Evolutionary conservation across 306 rosid genomes (phyloP), one percentile per base, ranked within the genome.

Genomic region (Castanospermum australe): DNA sequence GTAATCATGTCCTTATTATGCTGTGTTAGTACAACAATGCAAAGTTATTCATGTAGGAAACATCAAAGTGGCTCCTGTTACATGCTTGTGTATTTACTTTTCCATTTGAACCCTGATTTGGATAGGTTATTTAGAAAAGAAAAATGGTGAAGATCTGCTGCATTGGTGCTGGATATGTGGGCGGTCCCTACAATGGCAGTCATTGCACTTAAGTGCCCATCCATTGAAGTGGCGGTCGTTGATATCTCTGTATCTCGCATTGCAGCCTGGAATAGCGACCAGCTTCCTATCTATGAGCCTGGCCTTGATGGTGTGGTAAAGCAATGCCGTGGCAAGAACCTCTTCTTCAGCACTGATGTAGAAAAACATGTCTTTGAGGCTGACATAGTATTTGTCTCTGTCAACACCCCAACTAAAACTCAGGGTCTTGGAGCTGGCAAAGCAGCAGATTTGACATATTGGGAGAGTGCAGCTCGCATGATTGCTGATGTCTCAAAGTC

Each of bases 401-500:
- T 94, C 87, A 94, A 94, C 87, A 94, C 99, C 67, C 99, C 99
- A 32, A 94, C 99, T 52, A 94, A 94, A 81, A 94, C 99, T 45
- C 82, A 87, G 78, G 99, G 99, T 81, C 97, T 94, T 20, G 97
- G 99, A 81, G 99, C 99, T 11, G 99, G 99, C 32, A 94, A 94
- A 85, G 99, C 99, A 38, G 99, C 99, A 30, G 99, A 94, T 88
- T 85, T 94, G 87, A 92, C 99, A 8, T 94, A 94, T 18, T 94
- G 99, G 99, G 99, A 94, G 84, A 94, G 99, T 14, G 99, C 99
- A 0, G 99, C 99, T 67, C 97, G 99, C 21, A 94, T 94, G 99
- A 94, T 94, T 79, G 99, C 99, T 20, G 97, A 93, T 75, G 99
- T 94, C 50, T 94, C 99, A 17, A 90, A 91, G 67, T 91, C 99